Base-by-base conservation (phyloP, 805 yeast species). In the Teunomyces panamensis region DNA sequence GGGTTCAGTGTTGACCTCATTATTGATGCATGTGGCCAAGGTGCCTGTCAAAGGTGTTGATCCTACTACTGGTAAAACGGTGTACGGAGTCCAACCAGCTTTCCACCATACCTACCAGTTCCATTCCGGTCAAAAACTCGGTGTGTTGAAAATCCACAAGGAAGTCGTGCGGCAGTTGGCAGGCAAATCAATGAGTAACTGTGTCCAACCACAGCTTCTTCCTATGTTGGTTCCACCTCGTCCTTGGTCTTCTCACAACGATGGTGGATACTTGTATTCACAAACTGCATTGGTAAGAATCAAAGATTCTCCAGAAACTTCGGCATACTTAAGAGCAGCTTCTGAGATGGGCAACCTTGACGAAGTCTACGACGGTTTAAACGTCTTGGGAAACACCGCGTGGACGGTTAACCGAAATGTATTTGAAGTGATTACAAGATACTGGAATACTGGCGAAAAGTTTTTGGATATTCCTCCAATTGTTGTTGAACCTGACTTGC, bases 221-320 rank as follows among this genome's bases (percentile, higher is more conserved):
- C 99, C 99, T 7, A 94, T 94, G 99, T 73, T 94, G 43, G 85
- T 87, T 7, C 80, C 82, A 52, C 99, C 99, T n/a, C 73, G 83
- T 47, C 89, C 89, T 4, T 94, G 99, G 99, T 77, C 82, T 0
- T 69, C 81, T 9, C 84, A 84, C 79, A 83, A 84, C 58, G 79
- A 79, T 47, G 99, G 99, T 55, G 99, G 97, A 0, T 91, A 89
- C 59, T 73, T 79, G 49, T 84, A 82, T 59, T 74, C 86, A 10
- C 81, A 79, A 51, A 75, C 81, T 13, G 67, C 76, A 3, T 69
- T 94, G 34, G 80, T 94, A 56, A 79, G 98, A 62, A 79, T 89
- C 11, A 87, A 80, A 57, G 91, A 87, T 57, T 81, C 95, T 0
- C 89, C 94, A 1, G 99, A 94, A 65, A 97, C 94, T 53, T 65